Evolutionary conservation across 1,139 yeast species (phyloP).

Genomic region (Diutina pseudorugosa): DNA sequence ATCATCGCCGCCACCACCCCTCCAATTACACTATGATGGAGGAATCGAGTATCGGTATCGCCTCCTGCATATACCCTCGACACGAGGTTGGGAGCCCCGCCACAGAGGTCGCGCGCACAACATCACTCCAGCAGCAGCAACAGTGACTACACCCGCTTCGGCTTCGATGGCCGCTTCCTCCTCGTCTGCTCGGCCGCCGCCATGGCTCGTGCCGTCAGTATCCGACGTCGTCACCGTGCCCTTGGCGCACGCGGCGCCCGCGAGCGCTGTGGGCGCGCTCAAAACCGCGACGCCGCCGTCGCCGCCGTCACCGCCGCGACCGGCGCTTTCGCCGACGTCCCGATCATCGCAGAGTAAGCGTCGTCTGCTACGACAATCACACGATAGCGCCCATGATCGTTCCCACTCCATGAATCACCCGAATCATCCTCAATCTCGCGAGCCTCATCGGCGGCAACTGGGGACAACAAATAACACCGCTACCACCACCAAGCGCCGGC

Average conservation of each 20-base stretch:
- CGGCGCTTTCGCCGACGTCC: background rate
- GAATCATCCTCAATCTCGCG: no score
- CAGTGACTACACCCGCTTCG: background rate
- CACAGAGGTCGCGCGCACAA: background rate
- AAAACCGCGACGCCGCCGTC: background rate
- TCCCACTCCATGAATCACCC: background rate
- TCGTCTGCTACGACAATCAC: background rate
- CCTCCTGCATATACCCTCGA: background rate
- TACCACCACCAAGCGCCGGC: background rate
- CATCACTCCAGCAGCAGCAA: background rate
- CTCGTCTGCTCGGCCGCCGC: background rate
- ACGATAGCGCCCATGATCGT: background rate
- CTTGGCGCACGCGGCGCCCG: background rate
- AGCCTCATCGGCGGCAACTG: no score
- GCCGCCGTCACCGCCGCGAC: background rate
- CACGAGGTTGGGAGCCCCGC: background rate
- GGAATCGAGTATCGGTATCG: background rate
- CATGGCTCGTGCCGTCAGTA: background rate
- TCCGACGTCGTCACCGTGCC: background rate
- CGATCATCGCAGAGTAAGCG: background rate
- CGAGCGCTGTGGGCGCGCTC: background rate
- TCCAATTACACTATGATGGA: background rate
- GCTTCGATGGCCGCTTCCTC: background rate
- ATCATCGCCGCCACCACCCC: no score
- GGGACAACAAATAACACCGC: background rate